Conservation (phyloP, 352 stramenopile species). For the Globisporangium uncinulatum region DNA sequence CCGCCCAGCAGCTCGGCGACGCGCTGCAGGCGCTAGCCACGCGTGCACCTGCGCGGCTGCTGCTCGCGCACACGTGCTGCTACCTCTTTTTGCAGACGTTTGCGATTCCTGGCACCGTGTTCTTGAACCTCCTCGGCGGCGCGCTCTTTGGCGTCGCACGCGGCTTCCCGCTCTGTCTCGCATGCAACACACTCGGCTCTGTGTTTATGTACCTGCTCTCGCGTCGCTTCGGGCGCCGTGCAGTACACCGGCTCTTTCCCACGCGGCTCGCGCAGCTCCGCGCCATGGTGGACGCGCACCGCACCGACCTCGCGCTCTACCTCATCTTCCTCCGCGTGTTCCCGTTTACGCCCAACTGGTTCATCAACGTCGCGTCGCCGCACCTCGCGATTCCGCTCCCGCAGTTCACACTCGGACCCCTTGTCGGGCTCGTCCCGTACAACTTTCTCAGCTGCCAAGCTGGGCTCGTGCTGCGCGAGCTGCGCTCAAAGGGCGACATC, state of each 20-base stretch:
- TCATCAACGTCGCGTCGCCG: slow-evolving; percentile 80
- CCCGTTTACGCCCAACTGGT: slow-evolving; percentile 83
- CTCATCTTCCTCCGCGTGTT: slow-evolving; percentile 81
- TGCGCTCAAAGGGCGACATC: slow-evolving; percentile 67
- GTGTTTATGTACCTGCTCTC: slow-evolving; percentile 77
- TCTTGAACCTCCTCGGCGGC: slow-evolving; percentile 74
- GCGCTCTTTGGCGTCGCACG: slow-evolving; percentile 64
- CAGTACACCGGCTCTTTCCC: slow-evolving; percentile 51
- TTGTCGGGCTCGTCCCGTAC: slow-evolving; percentile 73
- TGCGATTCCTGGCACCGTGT: slow-evolving; percentile 73
- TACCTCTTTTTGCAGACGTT: slow-evolving; percentile 81
- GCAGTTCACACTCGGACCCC: slow-evolving; percentile 55
- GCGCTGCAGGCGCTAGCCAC: slow-evolving; percentile 50
- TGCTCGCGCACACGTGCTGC: slow-evolving; percentile 63
- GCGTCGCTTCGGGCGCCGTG: slow-evolving; percentile 38
- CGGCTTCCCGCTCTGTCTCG: slow-evolving; percentile 68
- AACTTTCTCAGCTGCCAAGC: slow-evolving; percentile 84
- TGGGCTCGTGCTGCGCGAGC: slow-evolving; percentile 61
- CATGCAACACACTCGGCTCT: slow-evolving; percentile 78
- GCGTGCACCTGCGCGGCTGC: slow-evolving; percentile 27
- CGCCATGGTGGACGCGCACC: slow-evolving; percentile 52
- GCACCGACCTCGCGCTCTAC: slow-evolving; percentile 76
- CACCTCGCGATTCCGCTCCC: slow-evolving; percentile 61
- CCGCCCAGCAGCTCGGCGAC: slow-evolving; percentile 59
- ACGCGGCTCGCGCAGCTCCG: slow-evolving; percentile 41